phyloP scores from a whole-genome alignment of 345 rosid species.

The Garcia nutans region DNA sequence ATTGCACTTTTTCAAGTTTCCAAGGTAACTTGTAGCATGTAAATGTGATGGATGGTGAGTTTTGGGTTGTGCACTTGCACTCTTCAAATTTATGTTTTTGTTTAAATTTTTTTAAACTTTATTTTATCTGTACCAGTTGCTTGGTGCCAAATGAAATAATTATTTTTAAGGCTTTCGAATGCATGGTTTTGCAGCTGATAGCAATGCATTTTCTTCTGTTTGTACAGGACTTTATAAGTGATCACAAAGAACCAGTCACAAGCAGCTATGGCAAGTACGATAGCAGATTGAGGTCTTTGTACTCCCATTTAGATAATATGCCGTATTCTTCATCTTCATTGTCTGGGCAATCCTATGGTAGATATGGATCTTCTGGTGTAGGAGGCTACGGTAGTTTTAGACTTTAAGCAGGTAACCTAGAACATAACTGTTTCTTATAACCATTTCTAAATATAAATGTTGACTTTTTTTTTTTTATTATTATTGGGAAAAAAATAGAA shows the following conservation, averaged over 20 bases:
- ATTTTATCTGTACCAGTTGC: not conserved
- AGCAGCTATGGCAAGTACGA: slow-evolving; percentile 41
- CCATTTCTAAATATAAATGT: not conserved
- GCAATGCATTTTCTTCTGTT: not conserved
- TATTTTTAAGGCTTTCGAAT: not conserved
- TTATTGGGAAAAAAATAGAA: not conserved
- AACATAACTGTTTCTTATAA: not conserved
- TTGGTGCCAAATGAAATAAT: not conserved
- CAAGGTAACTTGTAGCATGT: not conserved
- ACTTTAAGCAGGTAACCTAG: not conserved
- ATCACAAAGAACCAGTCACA: slow-evolving; percentile 38
- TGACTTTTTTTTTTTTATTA: too few species aligned
- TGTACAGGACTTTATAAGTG: slow-evolving; percentile 45
- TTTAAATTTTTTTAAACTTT: not conserved
- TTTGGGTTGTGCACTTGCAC: not conserved
- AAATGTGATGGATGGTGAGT: not conserved
- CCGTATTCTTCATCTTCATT: slow-evolving; percentile 28
- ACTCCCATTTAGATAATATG: slow-evolving; percentile 34
- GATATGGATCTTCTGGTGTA: slow-evolving; percentile 18
- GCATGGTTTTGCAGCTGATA: too few species aligned
- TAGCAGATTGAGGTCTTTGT: slow-evolving; percentile 31
- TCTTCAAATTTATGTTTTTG: not conserved
- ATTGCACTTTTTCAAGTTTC: not conserved
- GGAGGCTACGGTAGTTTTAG: slow-evolving; percentile 12
- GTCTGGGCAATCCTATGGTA: slow-evolving; percentile 34